Conservation (phyloP, 1,139 yeast genomes). For the Sugiyamaella grinbergsii region DNA sequence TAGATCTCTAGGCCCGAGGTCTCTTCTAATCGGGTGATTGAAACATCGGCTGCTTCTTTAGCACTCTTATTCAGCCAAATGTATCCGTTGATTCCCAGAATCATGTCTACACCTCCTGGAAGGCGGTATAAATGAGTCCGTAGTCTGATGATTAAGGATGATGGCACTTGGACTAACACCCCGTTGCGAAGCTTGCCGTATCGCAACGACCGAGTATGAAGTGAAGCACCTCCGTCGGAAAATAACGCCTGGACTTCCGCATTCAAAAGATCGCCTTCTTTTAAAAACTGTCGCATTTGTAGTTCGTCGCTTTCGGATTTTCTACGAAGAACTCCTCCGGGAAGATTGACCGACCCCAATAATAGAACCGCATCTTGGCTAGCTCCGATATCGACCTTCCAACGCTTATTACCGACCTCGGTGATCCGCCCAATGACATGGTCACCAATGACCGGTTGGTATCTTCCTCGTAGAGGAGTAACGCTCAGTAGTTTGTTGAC, state of each 20-base stretch:
- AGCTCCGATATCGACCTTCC: slow-evolving; percentile 97
- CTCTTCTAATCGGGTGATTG: slow-evolving; percentile 84
- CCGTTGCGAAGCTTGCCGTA: slow-evolving; percentile 97
- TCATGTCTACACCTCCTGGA: slow-evolving; percentile 88
- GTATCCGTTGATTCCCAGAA: slow-evolving; percentile 92
- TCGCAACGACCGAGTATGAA: slow-evolving; percentile 92
- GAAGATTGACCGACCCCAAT: slow-evolving; percentile 94
- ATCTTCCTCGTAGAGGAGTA: slow-evolving; percentile 80
- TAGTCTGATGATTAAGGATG: slow-evolving; percentile 77
- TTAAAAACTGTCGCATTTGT: slow-evolving; percentile 90
- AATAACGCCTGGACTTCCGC: slow-evolving; percentile 94
- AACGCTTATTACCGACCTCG: slow-evolving; percentile 89
- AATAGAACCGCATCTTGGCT: slow-evolving; percentile 88
- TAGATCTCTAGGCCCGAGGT: slow-evolving; percentile 96
- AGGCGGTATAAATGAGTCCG: slow-evolving; percentile 83
- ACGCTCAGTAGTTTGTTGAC: slow-evolving; percentile 89
- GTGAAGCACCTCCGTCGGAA: slow-evolving; percentile 87
- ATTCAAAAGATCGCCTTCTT: slow-evolving; percentile 95
- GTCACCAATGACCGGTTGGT: slow-evolving; percentile 94
- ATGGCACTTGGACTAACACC: slow-evolving; percentile 74
- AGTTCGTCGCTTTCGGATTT: slow-evolving; percentile 94
- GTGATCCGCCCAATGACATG: slow-evolving; percentile 92
- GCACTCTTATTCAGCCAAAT: slow-evolving; percentile 86
- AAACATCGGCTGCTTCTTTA: slow-evolving; percentile 42
- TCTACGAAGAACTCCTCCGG: slow-evolving; percentile 94